These are phyloP conservation scores for Aspergillus pseudoterreus DNA, from an alignment of 2,329 filamentous ascomycete species.

Conservation along the genomic window DNA sequence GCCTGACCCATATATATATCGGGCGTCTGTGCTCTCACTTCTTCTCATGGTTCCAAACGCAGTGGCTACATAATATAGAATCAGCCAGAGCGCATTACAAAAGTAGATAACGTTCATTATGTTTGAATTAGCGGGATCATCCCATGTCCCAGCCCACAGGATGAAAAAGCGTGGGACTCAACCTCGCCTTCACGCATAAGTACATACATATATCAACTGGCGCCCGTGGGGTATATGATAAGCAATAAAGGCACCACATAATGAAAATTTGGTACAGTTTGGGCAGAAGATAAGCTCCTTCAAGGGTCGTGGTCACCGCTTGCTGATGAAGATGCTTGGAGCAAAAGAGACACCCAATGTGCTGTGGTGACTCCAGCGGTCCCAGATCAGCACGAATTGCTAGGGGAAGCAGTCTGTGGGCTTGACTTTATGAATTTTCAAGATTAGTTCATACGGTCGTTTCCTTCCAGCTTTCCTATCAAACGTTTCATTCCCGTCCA, in stretches of 20 bases:
- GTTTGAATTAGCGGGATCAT: no score
- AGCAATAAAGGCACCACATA: constrained; percentile 16
- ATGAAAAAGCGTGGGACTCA: no score
- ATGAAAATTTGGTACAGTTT: constrained; percentile 12
- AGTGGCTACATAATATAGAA: no score
- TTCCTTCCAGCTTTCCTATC: constrained; percentile 67
- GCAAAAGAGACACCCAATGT: neutral
- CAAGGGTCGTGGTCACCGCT: neutral
- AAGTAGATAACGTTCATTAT: no score
- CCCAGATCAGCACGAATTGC: neutral
- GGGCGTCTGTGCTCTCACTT: no score
- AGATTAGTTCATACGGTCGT: constrained; percentile 32
- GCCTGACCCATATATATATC: no score
- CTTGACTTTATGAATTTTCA: neutral
- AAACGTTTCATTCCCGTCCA: constrained; percentile 93
- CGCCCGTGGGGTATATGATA: constrained; percentile 25
- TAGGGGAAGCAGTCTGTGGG: constrained; percentile 1
- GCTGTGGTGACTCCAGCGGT: neutral
- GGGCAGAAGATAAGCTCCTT: neutral
- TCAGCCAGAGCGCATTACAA: no score
- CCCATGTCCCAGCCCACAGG: no score
- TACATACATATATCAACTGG: constrained; percentile 19
- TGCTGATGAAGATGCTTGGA: neutral
- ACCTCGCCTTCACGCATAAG: constrained; percentile 12
- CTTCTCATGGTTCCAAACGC: no score